Evolutionary conservation across 495 filamentous ascomycete species (phyloP).

Genomic region (Pseudotulostoma volvatum): DNA sequence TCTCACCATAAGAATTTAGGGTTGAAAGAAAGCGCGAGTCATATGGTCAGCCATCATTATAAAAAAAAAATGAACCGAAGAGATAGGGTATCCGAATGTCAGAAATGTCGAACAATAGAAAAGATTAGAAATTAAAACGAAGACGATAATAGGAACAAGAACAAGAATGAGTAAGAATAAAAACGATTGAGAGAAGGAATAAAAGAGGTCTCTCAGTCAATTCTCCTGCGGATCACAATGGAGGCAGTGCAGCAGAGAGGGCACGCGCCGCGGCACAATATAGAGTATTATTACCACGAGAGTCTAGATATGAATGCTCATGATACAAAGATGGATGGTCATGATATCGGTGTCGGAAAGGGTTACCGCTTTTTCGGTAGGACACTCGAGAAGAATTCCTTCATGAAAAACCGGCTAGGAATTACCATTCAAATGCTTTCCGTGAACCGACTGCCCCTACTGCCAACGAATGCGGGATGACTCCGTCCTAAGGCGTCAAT

Average conservation of each 20-base stretch:
- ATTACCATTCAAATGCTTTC: constrained; percentile 18
- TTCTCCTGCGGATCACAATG: too few species aligned
- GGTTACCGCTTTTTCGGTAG: too few species aligned
- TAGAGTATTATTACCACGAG: too few species aligned
- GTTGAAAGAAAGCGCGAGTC: not conserved
- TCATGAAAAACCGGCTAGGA: not conserved
- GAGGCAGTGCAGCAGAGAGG: too few species aligned
- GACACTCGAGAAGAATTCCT: not conserved
- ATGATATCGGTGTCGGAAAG: too few species aligned
- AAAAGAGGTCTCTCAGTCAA: too few species aligned
- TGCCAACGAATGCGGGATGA: constrained; percentile 37
- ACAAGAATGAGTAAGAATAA: not conserved
- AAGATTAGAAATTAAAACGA: not conserved
- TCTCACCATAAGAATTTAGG: not conserved
- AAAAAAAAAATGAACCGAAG: not conserved
- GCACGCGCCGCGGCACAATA: not conserved
- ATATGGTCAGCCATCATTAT: not conserved
- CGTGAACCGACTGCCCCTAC: constrained; percentile 38
- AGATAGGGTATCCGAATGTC: not conserved
- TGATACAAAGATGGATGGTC: too few species aligned
- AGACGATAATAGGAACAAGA: not conserved
- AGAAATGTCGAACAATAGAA: not conserved
- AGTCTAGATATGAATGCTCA: too few species aligned
- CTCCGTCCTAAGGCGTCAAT: constrained; percentile 36
- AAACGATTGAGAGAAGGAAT: not conserved